Evolutionary conservation across 2,329 filamentous ascomycete species (phyloP), one percentile per base, ranked within the genome.

Genomic region (Aspergillus novoparasiticus): DNA sequence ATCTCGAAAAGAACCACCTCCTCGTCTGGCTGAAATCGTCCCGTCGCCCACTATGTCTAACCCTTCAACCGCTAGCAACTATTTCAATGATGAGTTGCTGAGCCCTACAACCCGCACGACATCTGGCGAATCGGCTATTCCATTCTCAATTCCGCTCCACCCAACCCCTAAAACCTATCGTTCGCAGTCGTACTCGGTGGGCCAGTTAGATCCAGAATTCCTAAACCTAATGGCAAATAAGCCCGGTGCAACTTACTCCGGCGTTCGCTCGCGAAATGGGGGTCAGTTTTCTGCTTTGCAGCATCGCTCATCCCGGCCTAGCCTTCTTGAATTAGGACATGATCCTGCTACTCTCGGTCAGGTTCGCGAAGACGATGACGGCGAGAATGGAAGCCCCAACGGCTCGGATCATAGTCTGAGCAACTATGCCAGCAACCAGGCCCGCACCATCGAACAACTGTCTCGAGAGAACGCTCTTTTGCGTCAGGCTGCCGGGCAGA

Each of bases 181-280:
- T 50, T 99, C 95, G 6, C 93, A 97, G 77, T 98, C 95, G 5
- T 98, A 98, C 78, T 98, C 94, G 0, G 94, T 96, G 55, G 94
- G 94, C 5, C 94, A 97, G 75, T 83, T 93, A 64, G 93, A 97
- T 59, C 86, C 89, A 1, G 91, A 94, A 63, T 72, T 74, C 26
- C 59, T 77, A 19, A 72, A 68, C 28, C 61, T 77, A 23, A 70
- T 76, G 61, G 71, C 75, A n/a, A 75, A 69, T 48, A 78, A 75
- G 62, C 66, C 73, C 9, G 64, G 71, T 46, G 68, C 73, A 41
- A 41, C 74, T 23, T 70, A 72, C 34, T 64, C 73, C 5, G 68
- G 72, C 46, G 71, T 69, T 51, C 79, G 80, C 28, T 69, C 72
- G 59, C 75, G 81, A 16, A 75, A 73, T 53, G 76, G 74, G 21